Evolutionary conservation across 2,329 filamentous ascomycete genomes (phyloP).

Genomic region (Phaeosphaeriaceae sp.): DNA sequence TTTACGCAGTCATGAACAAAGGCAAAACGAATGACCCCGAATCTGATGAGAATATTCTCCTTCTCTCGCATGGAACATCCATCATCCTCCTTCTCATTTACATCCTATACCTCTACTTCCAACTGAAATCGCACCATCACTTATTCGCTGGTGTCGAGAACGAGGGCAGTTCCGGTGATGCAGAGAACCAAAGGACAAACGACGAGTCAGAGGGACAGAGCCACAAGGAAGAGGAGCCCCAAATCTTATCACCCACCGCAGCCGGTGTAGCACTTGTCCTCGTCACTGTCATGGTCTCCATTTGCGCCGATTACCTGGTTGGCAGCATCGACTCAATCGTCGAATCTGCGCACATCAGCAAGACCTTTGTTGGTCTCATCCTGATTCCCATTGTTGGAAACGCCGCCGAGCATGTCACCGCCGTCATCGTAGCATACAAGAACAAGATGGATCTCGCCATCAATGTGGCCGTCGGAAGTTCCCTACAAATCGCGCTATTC

Average conservation of each 20-base stretch:
- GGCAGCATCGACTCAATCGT: conserved; percentile 62
- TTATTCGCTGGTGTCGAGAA: conserved; percentile 54
- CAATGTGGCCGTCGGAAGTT: conserved; percentile 61
- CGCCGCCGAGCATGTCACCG: conserved; percentile 63
- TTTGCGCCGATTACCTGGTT: conserved; percentile 62
- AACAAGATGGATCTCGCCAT: conserved; percentile 65
- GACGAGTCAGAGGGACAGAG: conserved; percentile 38
- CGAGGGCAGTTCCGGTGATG: conserved; percentile 31
- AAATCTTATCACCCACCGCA: conserved; percentile 54
- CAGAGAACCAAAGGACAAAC: no score
- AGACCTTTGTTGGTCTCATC: conserved; percentile 64
- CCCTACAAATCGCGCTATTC: conserved; percentile 63
- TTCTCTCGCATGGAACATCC: conserved; percentile 61
- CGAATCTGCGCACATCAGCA: conserved; percentile 57
- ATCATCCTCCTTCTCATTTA: conserved; percentile 62
- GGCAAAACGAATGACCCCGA: conserved; percentile 47
- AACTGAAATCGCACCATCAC: conserved; percentile 58
- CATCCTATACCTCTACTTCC: conserved; percentile 61
- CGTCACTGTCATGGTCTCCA: conserved; percentile 56
- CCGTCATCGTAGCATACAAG: conserved; percentile 62
- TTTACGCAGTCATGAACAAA: conserved; percentile 55
- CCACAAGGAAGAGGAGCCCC: conserved; percentile 40
- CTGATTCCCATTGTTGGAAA: conserved; percentile 64
- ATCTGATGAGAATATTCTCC: conserved; percentile 55
- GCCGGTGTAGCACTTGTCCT: conserved; percentile 55